Percentiles rank a stretch among this genome's conserved stretches.
Evolutionary conservation across 305 asterid genomes (phyloP).

Genomic region (Fraxinus floribunda): DNA sequence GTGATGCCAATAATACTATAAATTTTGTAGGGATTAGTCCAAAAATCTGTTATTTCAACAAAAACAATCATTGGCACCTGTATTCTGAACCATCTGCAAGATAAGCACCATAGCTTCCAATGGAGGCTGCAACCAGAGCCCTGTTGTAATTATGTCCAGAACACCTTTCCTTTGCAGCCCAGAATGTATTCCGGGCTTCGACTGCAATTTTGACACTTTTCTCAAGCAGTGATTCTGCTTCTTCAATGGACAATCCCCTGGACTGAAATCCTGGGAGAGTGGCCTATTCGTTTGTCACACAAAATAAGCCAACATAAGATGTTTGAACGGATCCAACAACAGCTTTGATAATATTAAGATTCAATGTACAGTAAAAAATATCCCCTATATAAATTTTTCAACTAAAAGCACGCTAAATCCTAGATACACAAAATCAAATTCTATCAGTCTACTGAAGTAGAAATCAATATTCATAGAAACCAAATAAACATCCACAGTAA

Average conservation of each 20-base stretch:
- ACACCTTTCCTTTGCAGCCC: conserved; percentile 40
- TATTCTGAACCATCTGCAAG: conserved; percentile 91
- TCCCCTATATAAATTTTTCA: not conserved
- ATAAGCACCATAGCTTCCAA: conserved; percentile 90
- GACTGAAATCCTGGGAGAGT: conserved; percentile 68
- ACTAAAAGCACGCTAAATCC: not conserved
- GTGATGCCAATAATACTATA: not conserved
- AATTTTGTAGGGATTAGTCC: no score
- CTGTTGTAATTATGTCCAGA: conserved; percentile 39
- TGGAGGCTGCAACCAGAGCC: conserved; percentile 79
- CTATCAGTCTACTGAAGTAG: not conserved
- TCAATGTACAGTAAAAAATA: not conserved
- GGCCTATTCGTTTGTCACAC: conserved; percentile 42
- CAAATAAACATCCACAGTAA: not conserved
- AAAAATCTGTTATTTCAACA: no score
- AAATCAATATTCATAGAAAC: not conserved
- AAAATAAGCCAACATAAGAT: not conserved
- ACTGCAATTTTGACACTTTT: conserved; percentile 61
- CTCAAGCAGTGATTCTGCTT: conserved; percentile 54
- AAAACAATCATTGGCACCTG: conserved; percentile 35
- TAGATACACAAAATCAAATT: not conserved
- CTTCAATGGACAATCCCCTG: conserved; percentile 63
- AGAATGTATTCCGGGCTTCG: conserved; percentile 68
- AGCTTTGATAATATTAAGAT: not conserved
- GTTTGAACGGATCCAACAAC: not conserved